These are phyloP conservation scores for Acer saccharum DNA, from an alignment of 345 rosid species.

Conservation along the genomic window DNA sequence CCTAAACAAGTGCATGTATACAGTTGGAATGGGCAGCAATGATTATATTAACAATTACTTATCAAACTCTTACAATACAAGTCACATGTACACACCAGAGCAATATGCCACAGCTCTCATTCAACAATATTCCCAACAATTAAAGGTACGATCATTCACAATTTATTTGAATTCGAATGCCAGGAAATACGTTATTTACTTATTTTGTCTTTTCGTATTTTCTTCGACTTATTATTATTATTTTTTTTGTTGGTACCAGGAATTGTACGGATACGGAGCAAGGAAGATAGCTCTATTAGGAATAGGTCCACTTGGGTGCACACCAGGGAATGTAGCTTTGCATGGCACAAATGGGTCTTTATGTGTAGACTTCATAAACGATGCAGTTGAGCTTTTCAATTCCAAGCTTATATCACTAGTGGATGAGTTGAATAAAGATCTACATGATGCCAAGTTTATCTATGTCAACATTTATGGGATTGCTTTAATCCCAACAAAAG, in stretches of 20 bases:
- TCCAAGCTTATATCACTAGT: constrained; percentile 22
- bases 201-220: too few relatives aligned
- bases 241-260: constrained; percentile 6
- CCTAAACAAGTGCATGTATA: constrained; percentile 34
- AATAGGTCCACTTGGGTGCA: constrained; percentile 33
- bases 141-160: constrained; percentile 21
- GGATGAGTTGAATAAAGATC: constrained; percentile 21
- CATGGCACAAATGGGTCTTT: constrained; percentile 25
- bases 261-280: constrained; percentile 33
- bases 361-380: constrained; percentile 27
- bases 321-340: constrained; percentile 16
- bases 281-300: constrained; percentile 41
- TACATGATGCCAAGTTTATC: constrained; percentile 31
- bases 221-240: too few relatives aligned
- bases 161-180: neutral
- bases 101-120: constrained; percentile 28
- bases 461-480: constrained; percentile 19
- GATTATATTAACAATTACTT: constrained; percentile 45
- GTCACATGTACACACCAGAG: constrained; percentile 15
- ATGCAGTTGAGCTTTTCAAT: constrained; percentile 25
- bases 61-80: constrained; percentile 18
- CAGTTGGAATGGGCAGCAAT: constrained; percentile 39
- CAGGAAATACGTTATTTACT: too few relatives aligned
- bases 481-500: neutral
- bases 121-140: constrained; percentile 26